Conservation (phyloP, 169 alveolate genomes). For the Cryptosporidium ryanae region DNA sequence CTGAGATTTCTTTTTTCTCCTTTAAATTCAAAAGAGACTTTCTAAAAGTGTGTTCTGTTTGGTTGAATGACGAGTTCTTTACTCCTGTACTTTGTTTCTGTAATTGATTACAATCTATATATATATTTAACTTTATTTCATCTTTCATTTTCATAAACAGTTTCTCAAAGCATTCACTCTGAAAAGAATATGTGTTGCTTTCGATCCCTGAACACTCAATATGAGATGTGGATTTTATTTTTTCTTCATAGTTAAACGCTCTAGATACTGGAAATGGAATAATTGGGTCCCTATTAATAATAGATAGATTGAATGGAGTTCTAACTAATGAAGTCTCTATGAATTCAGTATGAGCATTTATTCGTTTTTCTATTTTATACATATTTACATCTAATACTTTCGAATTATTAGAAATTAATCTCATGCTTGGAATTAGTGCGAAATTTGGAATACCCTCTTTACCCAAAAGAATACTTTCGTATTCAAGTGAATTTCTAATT, state of each 20-base stretch:
- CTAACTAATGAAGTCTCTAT: not conserved
- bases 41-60: slow-evolving; percentile 13
- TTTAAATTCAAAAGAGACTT: not conserved
- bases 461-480: slow-evolving; percentile 41
- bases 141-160: not conserved
- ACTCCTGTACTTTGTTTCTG: no score
- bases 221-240: slow-evolving; percentile 5
- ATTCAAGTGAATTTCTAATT: not conserved
- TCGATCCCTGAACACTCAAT: not conserved
- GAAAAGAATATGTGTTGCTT: not conserved
- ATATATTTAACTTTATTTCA: slow-evolving; percentile 3
- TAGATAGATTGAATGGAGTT: slow-evolving; percentile 13
- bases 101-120: not conserved
- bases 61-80: not conserved
- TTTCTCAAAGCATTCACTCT: not conserved
- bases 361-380: not conserved
- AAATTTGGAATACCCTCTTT: slow-evolving; percentile 6
- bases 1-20: not conserved
- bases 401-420: not conserved
- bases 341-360: not conserved
- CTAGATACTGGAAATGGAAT: slow-evolving; percentile 51
- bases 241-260: slow-evolving; percentile 25
- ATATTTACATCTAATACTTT: not conserved
- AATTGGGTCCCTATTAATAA: slow-evolving; percentile 32
- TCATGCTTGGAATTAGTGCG: slow-evolving; percentile 1